A percentile compares a stretch with the other conserved stretches of the same genome.
Conservation (phyloP, 192 early-diverging fungal species). For the Linnemannia zychae region DNA sequence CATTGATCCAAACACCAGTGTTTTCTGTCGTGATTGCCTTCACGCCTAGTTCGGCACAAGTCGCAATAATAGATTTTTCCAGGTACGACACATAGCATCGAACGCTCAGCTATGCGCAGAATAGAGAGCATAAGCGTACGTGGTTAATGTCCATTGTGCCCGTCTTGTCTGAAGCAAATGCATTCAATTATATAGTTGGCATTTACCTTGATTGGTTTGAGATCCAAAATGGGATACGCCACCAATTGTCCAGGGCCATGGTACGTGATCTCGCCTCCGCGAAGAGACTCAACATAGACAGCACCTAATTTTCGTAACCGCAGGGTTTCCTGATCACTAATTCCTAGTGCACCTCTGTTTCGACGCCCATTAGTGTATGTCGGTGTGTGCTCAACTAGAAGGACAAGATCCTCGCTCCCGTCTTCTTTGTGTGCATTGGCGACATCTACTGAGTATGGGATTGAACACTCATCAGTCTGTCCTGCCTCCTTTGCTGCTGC, state of each 20-base stretch:
- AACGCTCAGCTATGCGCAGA: constrained; percentile 65
- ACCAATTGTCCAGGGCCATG: constrained; percentile 98
- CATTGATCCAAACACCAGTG: constrained; percentile 94
- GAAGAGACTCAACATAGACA: constrained; percentile 80
- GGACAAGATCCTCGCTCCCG: constrained; percentile 62
- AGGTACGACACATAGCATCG: constrained; percentile 84
- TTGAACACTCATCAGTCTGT: background rate
- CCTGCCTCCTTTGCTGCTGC: background rate
- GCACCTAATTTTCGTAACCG: constrained; percentile 75
- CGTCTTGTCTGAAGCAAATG: background rate
- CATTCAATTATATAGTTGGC: background rate
- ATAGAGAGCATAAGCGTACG: no score
- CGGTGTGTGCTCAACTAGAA: constrained; percentile 89
- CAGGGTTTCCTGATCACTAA: constrained; percentile 59
- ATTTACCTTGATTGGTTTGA: constrained; percentile 77
- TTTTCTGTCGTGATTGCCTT: constrained; percentile 75
- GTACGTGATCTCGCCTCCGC: constrained; percentile 96
- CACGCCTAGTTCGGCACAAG: constrained; percentile 76
- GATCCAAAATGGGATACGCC: constrained; percentile 91
- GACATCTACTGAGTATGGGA: background rate
- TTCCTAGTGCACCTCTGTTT: constrained; percentile 66
- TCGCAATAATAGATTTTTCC: constrained; percentile 82
- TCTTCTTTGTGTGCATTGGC: constrained; percentile 19
- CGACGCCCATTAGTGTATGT: constrained; percentile 94
- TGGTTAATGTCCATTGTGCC: background rate